Base-by-base conservation (phyloP, 2,329 filamentous ascomycete genomes). In the Penicillium sp. region DNA sequence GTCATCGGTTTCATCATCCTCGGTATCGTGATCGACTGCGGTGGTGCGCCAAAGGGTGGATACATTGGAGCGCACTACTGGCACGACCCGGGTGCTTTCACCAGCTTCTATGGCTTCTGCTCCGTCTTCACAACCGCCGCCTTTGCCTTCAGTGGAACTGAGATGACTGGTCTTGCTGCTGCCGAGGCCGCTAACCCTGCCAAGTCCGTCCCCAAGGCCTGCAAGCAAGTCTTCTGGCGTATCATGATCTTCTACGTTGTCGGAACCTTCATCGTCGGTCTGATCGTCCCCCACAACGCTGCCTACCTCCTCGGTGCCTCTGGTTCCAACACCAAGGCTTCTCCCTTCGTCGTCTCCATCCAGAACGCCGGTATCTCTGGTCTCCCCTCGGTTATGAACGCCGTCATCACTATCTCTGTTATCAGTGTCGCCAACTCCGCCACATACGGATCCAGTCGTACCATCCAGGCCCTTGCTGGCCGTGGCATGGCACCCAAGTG, bases 1-100 rank as follows among this genome's bases (percentile, higher is more conserved):
- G 81, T 82, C 65, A 74, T 82, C 10, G 86, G 85, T 5, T 88
- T 89, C 70, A 88, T 89, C 68, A 84, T 96, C 50, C 84, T 96
- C 4, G 92, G 90, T 9, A 86, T 96, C 54, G 85, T 96, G 55
- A 74, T 80, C 53, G 74, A 77, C 56, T 73, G 72, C 41, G 77
- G 77, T 41, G 77, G 77, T 51, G 74, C 73, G 3, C 74, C 75
- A 19, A 77, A 63, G 5, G 66, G 69, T 14, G 75, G 73, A 80
- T 89, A 69, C 44, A 62, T 68, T 14, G 66, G 67, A 37, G 57
- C 58, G 10, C 52, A 54, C 9, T 68, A 68, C 56, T 71, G 71
- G 67, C 57, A 66, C 26, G 52, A 73, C 44, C 67, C 68, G 21
- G 80, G 79, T 22, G 78, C 79, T 3, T 80, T 81, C 67, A 70